These are phyloP conservation scores for Nelumbo lutea DNA, from an alignment of 164 flowering plant genomes.

Conservation along the genomic window DNA sequence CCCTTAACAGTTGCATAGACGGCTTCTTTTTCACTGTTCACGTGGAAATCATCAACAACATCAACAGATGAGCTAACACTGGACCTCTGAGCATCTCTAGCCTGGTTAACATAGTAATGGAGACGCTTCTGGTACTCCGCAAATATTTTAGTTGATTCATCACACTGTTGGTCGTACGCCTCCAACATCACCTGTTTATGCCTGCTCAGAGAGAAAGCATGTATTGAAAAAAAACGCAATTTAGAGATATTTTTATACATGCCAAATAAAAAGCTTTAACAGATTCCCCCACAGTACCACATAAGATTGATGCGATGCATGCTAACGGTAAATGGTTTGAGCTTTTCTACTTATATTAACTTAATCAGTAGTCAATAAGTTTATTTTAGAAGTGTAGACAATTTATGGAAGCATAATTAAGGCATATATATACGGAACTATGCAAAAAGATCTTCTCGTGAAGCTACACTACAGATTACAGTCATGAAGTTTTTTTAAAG, in stretches of 20 bases:
- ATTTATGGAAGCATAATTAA: too few species aligned
- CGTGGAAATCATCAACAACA: constrained; percentile 38
- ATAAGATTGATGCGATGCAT: not conserved
- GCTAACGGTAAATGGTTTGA: too few species aligned
- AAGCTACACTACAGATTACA: too few species aligned
- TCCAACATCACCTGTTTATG: constrained; percentile 93
- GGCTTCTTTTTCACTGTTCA: constrained; percentile 55
- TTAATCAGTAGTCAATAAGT: too few species aligned
- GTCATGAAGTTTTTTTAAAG: too few species aligned
- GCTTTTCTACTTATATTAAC: too few species aligned
- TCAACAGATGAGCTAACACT: constrained; percentile 43
- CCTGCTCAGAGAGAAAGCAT: constrained; percentile 37
- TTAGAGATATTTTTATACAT: not conserved
- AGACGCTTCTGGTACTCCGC: constrained; percentile 89
- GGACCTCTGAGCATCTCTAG: constrained; percentile 74
- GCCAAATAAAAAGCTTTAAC: not conserved
- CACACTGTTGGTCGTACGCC: constrained; percentile 89
- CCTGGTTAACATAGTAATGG: constrained; percentile 71
- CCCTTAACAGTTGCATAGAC: constrained; percentile 82
- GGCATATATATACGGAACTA: too few species aligned
- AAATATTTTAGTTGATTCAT: constrained; percentile 94
- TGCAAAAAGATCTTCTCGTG: too few species aligned
- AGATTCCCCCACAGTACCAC: not conserved
- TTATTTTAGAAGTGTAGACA: too few species aligned
- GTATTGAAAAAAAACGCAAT: not conserved